phyloP scores from a whole-genome alignment of 139 green algal genomes.

The Limnomonas spitsbergensis region DNA sequence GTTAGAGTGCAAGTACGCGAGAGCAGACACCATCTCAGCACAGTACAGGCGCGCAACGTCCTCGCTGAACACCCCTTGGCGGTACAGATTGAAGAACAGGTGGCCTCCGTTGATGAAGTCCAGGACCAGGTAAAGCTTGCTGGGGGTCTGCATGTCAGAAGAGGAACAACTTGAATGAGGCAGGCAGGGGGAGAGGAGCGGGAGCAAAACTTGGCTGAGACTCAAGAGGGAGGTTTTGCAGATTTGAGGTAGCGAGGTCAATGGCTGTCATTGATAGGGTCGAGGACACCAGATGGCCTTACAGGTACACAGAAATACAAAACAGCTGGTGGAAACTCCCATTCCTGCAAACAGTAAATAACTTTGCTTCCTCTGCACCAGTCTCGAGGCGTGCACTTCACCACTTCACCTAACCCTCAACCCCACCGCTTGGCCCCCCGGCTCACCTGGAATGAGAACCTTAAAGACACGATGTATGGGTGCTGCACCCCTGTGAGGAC shows the following conservation, averaged over 20 bases:
- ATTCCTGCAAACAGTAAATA: too few relatives aligned
- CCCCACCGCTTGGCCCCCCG: too few relatives aligned
- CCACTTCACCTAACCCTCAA: too few relatives aligned
- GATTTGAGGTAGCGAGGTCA: too few relatives aligned
- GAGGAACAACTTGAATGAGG: not conserved
- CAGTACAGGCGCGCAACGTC: conserved; percentile 85
- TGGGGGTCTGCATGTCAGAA: conserved; percentile 63
- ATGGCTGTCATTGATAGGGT: too few relatives aligned
- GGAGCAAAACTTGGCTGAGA: too few relatives aligned
- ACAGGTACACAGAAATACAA: too few relatives aligned
- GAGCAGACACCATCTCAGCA: conserved; percentile 90
- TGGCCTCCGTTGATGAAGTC: conserved; percentile 99
- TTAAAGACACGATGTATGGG: conserved; percentile 94
- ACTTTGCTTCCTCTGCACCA: too few relatives aligned
- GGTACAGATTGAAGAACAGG: conserved; percentile 97
- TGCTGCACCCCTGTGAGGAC: conserved; percentile 88
- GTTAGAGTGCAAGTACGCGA: conserved; percentile 86
- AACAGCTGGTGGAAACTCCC: too few relatives aligned
- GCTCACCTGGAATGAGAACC: conserved; percentile 87
- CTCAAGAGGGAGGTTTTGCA: too few relatives aligned
- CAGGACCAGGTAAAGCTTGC: conserved; percentile 96
- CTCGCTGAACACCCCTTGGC: conserved; percentile 82
- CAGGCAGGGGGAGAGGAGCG: not conserved
- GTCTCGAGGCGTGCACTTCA: too few relatives aligned
- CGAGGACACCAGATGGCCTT: too few relatives aligned